A percentile compares a stretch with the other conserved stretches of the same genome.
phyloP scores from a whole-genome alignment of 441 rosid genomes.

The Rhodomyrtus psidioides region DNA sequence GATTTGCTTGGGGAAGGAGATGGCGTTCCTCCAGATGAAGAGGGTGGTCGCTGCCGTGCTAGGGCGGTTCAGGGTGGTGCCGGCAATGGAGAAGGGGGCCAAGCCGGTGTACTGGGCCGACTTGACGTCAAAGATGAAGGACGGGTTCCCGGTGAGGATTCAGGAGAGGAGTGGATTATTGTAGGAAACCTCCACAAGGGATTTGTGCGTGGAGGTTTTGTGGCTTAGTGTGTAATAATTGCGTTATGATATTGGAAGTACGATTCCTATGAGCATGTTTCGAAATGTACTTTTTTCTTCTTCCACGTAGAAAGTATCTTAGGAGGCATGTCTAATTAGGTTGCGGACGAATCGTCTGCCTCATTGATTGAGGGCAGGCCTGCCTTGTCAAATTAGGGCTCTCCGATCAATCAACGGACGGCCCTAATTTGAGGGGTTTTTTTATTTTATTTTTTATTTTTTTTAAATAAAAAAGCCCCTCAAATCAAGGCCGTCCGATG shows the following conservation, averaged over 20 bases:
- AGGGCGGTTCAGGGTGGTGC: neutral
- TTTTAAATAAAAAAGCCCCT: too few relatives aligned
- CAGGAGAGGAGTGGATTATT: neutral
- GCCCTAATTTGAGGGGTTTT: too few relatives aligned
- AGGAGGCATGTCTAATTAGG: neutral
- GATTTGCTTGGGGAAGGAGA: slow-evolving; percentile 5
- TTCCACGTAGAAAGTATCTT: neutral
- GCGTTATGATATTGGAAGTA: neutral
- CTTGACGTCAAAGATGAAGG: neutral
- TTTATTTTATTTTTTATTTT: too few relatives aligned
- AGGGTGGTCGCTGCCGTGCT: neutral
- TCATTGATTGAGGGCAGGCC: too few relatives aligned
- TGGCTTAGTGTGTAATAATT: neutral
- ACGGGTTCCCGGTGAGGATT: neutral
- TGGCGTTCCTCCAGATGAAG: slow-evolving; percentile 6
- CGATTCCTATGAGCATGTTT: neutral
- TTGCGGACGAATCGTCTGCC: too few relatives aligned
- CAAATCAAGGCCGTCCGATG: too few relatives aligned
- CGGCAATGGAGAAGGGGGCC: neutral
- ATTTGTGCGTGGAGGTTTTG: neutral
- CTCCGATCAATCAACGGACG: too few relatives aligned
- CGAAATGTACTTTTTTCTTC: neutral
- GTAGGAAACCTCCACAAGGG: neutral
- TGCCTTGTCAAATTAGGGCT: too few relatives aligned
- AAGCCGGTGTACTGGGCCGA: neutral